These are phyloP conservation scores for Flaveria sonorensis DNA, from an alignment of 129 eudicot genomes.

Conservation along the genomic window DNA sequence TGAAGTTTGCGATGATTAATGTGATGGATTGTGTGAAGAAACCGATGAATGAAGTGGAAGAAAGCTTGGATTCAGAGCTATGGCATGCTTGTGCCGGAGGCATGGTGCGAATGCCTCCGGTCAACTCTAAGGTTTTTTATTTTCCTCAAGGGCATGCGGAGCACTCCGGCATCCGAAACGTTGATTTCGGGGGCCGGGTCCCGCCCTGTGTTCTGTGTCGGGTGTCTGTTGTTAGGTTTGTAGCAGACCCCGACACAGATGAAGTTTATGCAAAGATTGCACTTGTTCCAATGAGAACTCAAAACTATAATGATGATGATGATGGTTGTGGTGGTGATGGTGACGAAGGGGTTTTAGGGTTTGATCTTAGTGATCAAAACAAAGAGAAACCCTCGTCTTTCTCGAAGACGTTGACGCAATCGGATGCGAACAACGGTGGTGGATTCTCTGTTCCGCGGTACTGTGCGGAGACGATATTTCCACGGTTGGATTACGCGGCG, in stretches of 20 bases:
- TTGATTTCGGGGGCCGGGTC: conserved; percentile 43
- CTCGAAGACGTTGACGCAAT: conserved; percentile 80
- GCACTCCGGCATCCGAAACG: conserved; percentile 44
- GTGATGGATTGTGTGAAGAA: conserved; percentile 34
- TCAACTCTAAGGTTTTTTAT: conserved; percentile 67
- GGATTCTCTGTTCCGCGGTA: conserved; percentile 87
- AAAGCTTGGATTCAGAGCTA: conserved; percentile 71
- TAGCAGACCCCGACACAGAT: conserved; percentile 72
- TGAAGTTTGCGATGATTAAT: conserved; percentile 43
- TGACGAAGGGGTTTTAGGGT: conserved; percentile 41
- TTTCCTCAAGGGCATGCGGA: conserved; percentile 91
- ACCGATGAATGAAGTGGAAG: conserved; percentile 24
- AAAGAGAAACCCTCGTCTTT: conserved; percentile 63
- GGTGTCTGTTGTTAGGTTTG: conserved; percentile 52
- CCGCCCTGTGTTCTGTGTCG: conserved; percentile 55
- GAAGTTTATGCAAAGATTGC: conserved; percentile 74
- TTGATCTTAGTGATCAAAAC: conserved; percentile 34
- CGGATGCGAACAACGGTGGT: conserved; percentile 92
- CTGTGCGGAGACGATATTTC: conserved; percentile 87
- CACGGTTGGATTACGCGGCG: conserved; percentile 68
- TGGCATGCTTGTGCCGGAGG: conserved; percentile 99
- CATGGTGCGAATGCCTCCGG: conserved; percentile 77
- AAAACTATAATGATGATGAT: conserved; percentile 35
- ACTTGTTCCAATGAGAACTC: conserved; percentile 45
- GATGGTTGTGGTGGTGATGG: conserved; percentile 36